These are phyloP conservation scores for Phytophthora sp. DNA, from an alignment of 352 stramenopile genomes.

Conservation along the genomic window DNA sequence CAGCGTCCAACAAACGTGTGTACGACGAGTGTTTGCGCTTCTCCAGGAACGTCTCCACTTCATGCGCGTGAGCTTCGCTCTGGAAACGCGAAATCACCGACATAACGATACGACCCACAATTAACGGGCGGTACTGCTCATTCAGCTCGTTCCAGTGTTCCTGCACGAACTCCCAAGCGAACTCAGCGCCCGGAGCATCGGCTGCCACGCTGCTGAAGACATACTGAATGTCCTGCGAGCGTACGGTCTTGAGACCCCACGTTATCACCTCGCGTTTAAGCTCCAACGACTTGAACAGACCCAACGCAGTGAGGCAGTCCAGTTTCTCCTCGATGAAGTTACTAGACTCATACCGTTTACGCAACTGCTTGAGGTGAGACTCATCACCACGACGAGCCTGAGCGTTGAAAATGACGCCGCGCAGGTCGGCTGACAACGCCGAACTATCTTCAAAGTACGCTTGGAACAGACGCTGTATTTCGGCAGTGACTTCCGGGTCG, in stretches of 20 bases:
- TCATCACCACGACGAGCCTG: conserved; percentile 54
- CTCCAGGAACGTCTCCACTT: conserved; percentile 70
- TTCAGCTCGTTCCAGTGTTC: conserved; percentile 72
- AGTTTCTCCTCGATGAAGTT: conserved; percentile 86
- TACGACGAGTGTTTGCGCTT: conserved; percentile 76
- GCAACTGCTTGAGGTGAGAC: conserved; percentile 50
- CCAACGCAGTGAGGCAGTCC: conserved; percentile 77
- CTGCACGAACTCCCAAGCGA: conserved; percentile 80
- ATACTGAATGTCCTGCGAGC: conserved; percentile 85
- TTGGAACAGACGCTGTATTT: conserved; percentile 62
- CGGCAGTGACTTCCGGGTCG: conserved; percentile 53
- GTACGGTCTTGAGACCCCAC: conserved; percentile 73
- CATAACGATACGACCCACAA: conserved; percentile 76
- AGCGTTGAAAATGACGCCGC: conserved; percentile 68
- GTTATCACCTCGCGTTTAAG: conserved; percentile 72
- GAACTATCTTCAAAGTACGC: conserved; percentile 63
- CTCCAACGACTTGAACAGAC: conserved; percentile 60
- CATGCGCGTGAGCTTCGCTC: conserved; percentile 51
- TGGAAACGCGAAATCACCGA: conserved; percentile 69
- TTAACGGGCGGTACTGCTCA: conserved; percentile 61
- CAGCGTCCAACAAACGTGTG: conserved; percentile 64
- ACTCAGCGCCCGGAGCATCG: conserved; percentile 53
- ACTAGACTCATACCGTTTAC: conserved; percentile 69
- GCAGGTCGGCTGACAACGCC: conserved; percentile 64
- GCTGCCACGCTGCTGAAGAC: conserved; percentile 75